Conservation (phyloP, 2,329 filamentous ascomycete species). For the Monosporascus ibericus region DNA sequence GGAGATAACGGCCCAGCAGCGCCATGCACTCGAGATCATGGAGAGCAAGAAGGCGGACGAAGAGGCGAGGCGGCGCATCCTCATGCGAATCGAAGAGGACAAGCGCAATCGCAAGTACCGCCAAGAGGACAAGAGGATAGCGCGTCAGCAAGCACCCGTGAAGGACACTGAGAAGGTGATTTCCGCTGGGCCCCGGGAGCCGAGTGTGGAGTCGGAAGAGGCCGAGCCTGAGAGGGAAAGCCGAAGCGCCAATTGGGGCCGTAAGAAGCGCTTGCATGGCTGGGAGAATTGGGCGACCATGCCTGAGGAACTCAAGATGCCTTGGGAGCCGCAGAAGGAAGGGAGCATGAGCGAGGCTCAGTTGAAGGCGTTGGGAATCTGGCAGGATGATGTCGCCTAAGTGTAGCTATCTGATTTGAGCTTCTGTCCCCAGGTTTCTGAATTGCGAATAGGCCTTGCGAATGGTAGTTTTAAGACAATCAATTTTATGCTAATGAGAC, state of each 20-base stretch:
- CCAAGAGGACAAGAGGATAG: neutral
- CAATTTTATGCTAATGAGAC: too few species aligned
- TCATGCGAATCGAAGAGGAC: constrained; percentile 12
- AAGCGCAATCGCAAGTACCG: constrained; percentile 2
- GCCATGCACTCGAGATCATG: constrained; percentile 4
- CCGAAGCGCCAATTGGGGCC: neutral
- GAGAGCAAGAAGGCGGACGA: constrained; percentile 6
- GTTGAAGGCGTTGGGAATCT: neutral
- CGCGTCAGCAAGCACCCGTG: neutral
- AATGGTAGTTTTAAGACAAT: too few species aligned
- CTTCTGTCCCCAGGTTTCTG: too few species aligned
- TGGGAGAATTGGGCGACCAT: neutral
- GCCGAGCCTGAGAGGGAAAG: neutral
- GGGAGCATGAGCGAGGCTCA: neutral
- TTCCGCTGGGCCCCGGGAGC: too few species aligned
- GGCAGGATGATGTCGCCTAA: too few species aligned
- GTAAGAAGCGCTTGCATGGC: neutral
- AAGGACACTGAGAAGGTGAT: too few species aligned
- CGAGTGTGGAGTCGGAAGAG: neutral
- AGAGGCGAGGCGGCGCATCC: constrained; percentile 3
- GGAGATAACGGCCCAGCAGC: constrained; percentile 7
- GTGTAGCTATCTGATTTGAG: too few species aligned
- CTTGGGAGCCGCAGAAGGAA: neutral
- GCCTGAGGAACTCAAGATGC: neutral
- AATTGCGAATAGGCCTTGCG: too few species aligned